phyloP scores from a whole-genome alignment of 345 rosid genomes.

The Lepidium aucheri region DNA sequence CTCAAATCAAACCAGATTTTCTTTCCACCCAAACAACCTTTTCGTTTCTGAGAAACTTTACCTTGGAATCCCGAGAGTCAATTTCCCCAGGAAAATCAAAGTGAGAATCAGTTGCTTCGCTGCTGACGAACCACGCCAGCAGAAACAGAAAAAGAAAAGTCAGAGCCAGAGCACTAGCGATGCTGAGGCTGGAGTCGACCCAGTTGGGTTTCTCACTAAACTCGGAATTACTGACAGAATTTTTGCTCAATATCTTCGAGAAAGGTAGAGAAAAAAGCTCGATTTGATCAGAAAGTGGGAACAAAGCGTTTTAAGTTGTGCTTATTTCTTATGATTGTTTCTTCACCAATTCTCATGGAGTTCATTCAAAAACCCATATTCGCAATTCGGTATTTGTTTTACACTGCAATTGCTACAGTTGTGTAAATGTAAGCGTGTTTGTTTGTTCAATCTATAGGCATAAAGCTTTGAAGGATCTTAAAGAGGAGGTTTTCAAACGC shows the following conservation, averaged over 20 bases:
- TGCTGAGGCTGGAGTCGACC: conserved; percentile 26
- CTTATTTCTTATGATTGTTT: background rate
- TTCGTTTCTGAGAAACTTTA: background rate
- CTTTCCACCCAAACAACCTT: conserved; percentile 20
- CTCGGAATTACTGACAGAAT: conserved; percentile 66
- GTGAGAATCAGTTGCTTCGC: conserved; percentile 20
- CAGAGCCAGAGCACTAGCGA: conserved; percentile 17
- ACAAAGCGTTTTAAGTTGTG: background rate
- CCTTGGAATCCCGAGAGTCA: conserved; percentile 10
- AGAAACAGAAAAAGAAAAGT: conserved; percentile 20
- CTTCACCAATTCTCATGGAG: background rate
- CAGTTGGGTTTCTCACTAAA: conserved; percentile 43
- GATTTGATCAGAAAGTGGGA: background rate
- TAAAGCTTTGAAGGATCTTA: conserved; percentile 74
- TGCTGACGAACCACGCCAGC: conserved; percentile 24
- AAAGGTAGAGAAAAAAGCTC: conserved; percentile 42
- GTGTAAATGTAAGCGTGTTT: background rate
- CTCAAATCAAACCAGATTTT: conserved; percentile 19
- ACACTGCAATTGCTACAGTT: background rate
- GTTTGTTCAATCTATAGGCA: conserved; percentile 46
- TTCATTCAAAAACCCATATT: background rate
- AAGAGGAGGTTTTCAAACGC: conserved; percentile 67
- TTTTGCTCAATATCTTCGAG: conserved; percentile 85
- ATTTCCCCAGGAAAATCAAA: conserved; percentile 26
- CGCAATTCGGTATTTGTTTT: background rate